Conservation (phyloP, 306 rosid genomes). For the peach (Prunus persica) region DNA sequence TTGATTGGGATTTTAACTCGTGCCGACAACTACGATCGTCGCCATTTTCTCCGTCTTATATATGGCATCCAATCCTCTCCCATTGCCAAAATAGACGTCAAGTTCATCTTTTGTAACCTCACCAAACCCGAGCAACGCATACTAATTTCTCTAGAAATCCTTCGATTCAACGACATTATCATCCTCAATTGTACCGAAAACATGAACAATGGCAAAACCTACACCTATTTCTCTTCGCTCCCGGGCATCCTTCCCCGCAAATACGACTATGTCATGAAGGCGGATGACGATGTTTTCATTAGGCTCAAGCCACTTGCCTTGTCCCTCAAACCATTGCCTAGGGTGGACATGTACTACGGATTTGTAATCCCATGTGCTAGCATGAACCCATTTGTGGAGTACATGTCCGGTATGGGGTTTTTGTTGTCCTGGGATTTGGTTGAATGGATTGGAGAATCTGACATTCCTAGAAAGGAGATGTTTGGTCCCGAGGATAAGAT, state of each 20-base stretch:
- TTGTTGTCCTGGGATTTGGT: constrained; percentile 42
- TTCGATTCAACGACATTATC: constrained; percentile 19
- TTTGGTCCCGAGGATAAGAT: constrained; percentile 33
- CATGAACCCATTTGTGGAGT: constrained; percentile 19
- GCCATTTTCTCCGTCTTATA: constrained; percentile 34
- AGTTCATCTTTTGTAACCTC: constrained; percentile 29
- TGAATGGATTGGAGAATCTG: constrained; percentile 26
- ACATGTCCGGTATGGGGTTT: constrained; percentile 37
- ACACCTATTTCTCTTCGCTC: constrained; percentile 29
- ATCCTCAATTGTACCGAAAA: constrained; percentile 32
- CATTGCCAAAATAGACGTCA: constrained; percentile 20
- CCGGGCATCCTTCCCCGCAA: not conserved
- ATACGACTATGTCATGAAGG: constrained; percentile 31
- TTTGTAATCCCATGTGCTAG: constrained; percentile 32
- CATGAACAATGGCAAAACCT: constrained; percentile 34
- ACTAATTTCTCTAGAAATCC: constrained; percentile 21
- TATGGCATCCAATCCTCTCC: constrained; percentile 27
- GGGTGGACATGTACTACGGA: constrained; percentile 27
- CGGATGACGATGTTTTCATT: constrained; percentile 30
- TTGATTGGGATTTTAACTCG: constrained; percentile 32
- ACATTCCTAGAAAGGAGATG: constrained; percentile 1
- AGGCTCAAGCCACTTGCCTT: constrained; percentile 21
- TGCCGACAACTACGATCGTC: constrained; percentile 10
- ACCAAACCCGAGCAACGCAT: constrained; percentile 21
- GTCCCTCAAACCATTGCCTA: constrained; percentile 29